Percentiles rank a stretch among this genome's conserved stretches.
Conservation (phyloP, 2,329 filamentous ascomycete species). For the Penicillium corylophilum region DNA sequence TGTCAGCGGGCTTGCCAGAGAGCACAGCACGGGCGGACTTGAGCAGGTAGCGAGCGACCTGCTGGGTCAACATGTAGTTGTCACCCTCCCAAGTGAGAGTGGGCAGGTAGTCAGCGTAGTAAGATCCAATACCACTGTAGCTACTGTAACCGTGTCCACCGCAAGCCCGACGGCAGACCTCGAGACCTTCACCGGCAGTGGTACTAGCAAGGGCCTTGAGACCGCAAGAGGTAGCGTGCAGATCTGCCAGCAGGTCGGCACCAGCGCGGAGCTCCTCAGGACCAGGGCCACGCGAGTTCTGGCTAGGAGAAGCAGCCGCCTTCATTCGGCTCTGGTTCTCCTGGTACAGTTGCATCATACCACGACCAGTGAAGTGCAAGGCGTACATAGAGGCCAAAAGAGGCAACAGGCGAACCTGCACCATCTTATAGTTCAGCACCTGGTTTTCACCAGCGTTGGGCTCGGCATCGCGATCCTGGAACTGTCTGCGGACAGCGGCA, state of each 20-base stretch:
- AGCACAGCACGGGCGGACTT: constrained; percentile 72
- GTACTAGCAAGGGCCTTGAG: constrained; percentile 72
- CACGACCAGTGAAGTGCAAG: constrained; percentile 74
- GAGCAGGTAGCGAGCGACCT: constrained; percentile 73
- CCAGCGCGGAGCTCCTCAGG: constrained; percentile 67
- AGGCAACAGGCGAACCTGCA: constrained; percentile 70
- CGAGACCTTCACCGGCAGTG: constrained; percentile 71
- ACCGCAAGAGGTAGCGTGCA: constrained; percentile 75
- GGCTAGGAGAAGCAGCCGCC: constrained; percentile 44
- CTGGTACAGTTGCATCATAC: constrained; percentile 72
- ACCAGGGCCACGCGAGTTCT: constrained; percentile 57
- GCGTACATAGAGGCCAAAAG: constrained; percentile 72
- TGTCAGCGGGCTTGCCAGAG: constrained; percentile 61
- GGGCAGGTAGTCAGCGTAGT: constrained; percentile 74
- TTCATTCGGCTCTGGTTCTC: constrained; percentile 70
- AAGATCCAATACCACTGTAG: constrained; percentile 73
- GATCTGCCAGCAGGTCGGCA: constrained; percentile 67
- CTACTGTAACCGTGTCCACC: constrained; percentile 75
- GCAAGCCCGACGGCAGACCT: constrained; percentile 71
- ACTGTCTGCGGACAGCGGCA: constrained; percentile 71
- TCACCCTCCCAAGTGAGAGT: constrained; percentile 73
- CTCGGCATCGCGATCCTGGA: constrained; percentile 70
- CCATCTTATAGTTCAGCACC: constrained; percentile 79
- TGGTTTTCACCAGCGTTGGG: constrained; percentile 65
- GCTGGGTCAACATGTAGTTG: constrained; percentile 80